Base-by-base conservation (phyloP, 2,329 filamentous ascomycete genomes). In the Epichloe glyceriae region DNA sequence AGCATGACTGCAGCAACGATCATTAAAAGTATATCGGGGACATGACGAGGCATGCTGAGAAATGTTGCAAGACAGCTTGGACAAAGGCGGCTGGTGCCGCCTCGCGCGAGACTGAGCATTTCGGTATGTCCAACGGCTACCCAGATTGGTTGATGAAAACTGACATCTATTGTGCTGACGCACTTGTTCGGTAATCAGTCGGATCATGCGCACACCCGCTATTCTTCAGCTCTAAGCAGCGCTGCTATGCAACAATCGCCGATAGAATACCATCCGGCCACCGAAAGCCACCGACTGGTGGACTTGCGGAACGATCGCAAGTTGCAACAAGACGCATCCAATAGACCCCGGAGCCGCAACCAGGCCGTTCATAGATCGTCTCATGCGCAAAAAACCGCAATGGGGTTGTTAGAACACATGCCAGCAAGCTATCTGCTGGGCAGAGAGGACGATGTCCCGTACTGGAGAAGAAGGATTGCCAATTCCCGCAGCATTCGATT, bases 31-130 rank as follows among this genome's bases (percentile, higher is more conserved):
- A 30, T 55, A 42, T 50, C 53, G 58, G 52, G 61, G 57, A 55
- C 52, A 68, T 67, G 64, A 63, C 54, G 59, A 64, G 64, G 62
- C 55, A 68, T 68, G 66, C 62, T 67, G 57, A 62, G 60, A 59
- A 63, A 60, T 56, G 61, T 56, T 53, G 59, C 56, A 55, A 58
- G 61, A 59, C 59, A 63, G 61, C 57, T 66, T 59, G 56, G 56
- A 52, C 59, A 54, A 55, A 56, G 57, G 56, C 62, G 59, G 58
- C 60, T 53, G 50, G 51, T 53, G 54, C 56, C 55, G 54, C 57
- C 55, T 53, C 51, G 59, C 52, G 53, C 54, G 51, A 54, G 48
- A 50, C n/a, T 34, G 8, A 15, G 14, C 33, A 35, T 34, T 7
- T 41, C 34, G 20, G 44, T 52, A 41, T n/a, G 45, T 47, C 10